These are phyloP conservation scores for Drechslerella dactyloides DNA, from an alignment of 2,329 filamentous ascomycete genomes.

Conservation along the genomic window DNA sequence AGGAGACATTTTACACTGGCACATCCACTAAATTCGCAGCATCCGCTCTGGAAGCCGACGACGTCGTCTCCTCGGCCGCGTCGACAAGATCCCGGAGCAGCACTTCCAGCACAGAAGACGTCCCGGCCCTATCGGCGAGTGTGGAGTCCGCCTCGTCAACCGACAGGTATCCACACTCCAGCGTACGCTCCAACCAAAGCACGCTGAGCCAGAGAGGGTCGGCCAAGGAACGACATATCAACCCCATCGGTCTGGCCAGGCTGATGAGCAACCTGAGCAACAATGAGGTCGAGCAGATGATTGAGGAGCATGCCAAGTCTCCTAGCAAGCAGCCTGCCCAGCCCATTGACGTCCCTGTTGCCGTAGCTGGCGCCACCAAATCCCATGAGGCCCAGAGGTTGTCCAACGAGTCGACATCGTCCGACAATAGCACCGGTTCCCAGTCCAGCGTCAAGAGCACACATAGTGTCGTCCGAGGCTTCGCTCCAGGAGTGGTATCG, in stretches of 20 bases:
- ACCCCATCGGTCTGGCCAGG: conserved; percentile 89
- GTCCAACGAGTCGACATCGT: conserved; percentile 41
- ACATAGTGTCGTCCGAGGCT: conserved; percentile 81
- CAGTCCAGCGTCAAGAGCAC: conserved; percentile 60
- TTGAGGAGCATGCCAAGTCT: conserved; percentile 45
- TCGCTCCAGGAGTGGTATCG: conserved; percentile 76
- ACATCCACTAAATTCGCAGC: conserved; percentile 43
- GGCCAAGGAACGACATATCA: conserved; percentile 78
- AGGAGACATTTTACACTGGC: conserved; percentile 77
- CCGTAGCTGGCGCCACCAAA: conserved; percentile 23
- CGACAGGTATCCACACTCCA: conserved; percentile 64
- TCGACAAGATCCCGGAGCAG: conserved; percentile 54
- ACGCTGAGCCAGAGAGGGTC: conserved; percentile 68
- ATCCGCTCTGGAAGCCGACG: conserved; percentile 22
- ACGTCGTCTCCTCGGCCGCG: conserved; percentile 15
- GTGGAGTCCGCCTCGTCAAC: conserved; percentile 74
- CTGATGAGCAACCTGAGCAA: conserved; percentile 63
- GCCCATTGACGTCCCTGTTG: conserved; percentile 56
- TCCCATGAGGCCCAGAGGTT: conserved; percentile 21
- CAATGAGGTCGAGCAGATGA: conserved; percentile 48
- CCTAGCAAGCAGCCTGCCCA: conserved; percentile 55
- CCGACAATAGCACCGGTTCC: conserved; percentile 45
- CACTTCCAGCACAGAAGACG: conserved; percentile 63
- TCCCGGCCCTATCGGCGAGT: conserved; percentile 77
- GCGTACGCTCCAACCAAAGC: conserved; percentile 63